phyloP scores from a whole-genome alignment of 768 basidiomycete genomes.

The Suillus luteus region DNA sequence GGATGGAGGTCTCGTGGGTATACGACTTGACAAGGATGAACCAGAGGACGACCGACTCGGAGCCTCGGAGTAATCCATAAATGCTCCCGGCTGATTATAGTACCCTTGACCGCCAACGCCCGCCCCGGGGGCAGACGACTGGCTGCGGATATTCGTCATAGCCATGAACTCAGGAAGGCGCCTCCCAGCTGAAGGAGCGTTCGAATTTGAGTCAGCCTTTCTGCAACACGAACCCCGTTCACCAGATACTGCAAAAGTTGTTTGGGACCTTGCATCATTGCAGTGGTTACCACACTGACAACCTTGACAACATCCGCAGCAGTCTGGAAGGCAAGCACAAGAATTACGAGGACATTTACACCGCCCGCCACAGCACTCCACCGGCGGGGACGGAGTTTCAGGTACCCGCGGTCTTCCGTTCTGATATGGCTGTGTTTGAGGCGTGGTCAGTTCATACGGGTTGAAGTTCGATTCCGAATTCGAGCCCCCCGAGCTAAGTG shows the following conservation, averaged over 20 bases:
- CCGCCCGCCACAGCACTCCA: conserved; percentile 33
- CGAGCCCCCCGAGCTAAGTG: conserved; percentile 17
- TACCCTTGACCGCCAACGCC: conserved; percentile 23
- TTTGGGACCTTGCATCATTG: conserved; percentile 24
- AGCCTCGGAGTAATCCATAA: conserved; percentile 23
- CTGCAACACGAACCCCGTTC: conserved; percentile 32
- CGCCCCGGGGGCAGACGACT: conserved; percentile 25
- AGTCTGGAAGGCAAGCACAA: conserved; percentile 36
- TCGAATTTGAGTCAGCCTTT: conserved; percentile 19
- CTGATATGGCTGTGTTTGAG: conserved; percentile 16
- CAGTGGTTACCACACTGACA: conserved; percentile 31
- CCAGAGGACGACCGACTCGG: conserved; percentile 36
- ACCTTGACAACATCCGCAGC: conserved; percentile 33
- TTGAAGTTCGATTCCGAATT: conserved; percentile 26
- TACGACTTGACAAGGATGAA: conserved; percentile 35
- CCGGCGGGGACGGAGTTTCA: conserved; percentile 23
- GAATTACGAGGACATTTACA: conserved; percentile 36
- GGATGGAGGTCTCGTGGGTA: conserved; percentile 34
- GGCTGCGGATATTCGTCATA: conserved; percentile 34
- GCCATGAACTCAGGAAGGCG: conserved; percentile 36
- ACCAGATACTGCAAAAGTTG: conserved; percentile 36
- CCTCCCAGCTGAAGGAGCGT: conserved; percentile 16
- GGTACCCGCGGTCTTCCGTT: conserved; percentile 13
- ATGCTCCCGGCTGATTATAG: conserved; percentile 28
- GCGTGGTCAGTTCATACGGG: conserved; percentile 31